Conservation (phyloP, 2,329 filamentous ascomycete genomes). For the Sclerotinia borealis region DNA sequence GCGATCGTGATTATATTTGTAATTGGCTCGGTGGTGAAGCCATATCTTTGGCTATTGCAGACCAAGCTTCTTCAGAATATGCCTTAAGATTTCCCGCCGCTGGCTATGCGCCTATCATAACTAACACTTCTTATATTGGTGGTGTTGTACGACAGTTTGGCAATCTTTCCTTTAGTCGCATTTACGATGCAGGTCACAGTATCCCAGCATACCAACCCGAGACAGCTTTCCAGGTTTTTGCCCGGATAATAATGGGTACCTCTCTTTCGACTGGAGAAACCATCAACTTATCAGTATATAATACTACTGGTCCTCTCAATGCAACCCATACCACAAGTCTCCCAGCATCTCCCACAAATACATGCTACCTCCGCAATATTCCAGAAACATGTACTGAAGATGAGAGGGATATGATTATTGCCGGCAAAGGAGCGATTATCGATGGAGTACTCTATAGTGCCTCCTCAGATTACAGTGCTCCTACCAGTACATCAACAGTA, state of each 20-base stretch:
- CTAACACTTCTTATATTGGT: slow-evolving; percentile 62
- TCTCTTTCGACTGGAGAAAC: slow-evolving; percentile 44
- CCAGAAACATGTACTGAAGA: slow-evolving; percentile 48
- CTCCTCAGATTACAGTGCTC: slow-evolving; percentile 36
- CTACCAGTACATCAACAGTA: slow-evolving; percentile 16
- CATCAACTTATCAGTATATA: slow-evolving; percentile 47
- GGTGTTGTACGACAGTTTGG: slow-evolving; percentile 72
- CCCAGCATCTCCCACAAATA: slow-evolving; percentile 42
- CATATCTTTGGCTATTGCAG: slow-evolving; percentile 57
- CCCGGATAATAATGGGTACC: slow-evolving; percentile 50
- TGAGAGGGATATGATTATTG: slow-evolving; percentile 42
- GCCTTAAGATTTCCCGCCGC: slow-evolving; percentile 52
- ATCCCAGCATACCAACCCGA: slow-evolving; percentile 50
- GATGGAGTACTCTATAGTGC: slow-evolving; percentile 51
- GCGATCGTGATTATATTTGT: slow-evolving; percentile 57
- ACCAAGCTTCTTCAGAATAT: slow-evolving; percentile 42
- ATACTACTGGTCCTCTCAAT: slow-evolving; percentile 51
- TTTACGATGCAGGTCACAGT: slow-evolving; percentile 64
- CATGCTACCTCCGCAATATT: slow-evolving; percentile 57
- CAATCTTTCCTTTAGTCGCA: slow-evolving; percentile 62
- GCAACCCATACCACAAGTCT: slow-evolving; percentile 50
- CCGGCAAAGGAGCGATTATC: slow-evolving; percentile 49
- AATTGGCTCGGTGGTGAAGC: slow-evolving; percentile 73
- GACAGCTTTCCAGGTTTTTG: slow-evolving; percentile 49
- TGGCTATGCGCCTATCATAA: slow-evolving; percentile 66